Evolutionary conservation across 2,329 filamentous ascomycete species (phyloP).

Genomic region (Pseudogymnoascus sp.): DNA sequence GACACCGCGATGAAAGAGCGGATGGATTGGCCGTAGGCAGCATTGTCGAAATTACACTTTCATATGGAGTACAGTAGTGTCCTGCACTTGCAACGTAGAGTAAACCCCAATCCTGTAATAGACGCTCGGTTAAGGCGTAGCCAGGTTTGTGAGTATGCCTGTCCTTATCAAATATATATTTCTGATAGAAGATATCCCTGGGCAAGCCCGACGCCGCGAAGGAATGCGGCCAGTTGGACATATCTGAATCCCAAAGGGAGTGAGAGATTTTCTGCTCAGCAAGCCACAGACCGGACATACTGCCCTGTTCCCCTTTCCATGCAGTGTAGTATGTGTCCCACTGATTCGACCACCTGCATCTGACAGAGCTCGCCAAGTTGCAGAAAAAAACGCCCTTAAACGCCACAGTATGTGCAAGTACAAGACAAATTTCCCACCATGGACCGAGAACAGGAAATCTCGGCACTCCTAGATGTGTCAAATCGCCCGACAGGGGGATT

Average conservation of each 20-base stretch:
- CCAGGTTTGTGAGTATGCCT: not conserved
- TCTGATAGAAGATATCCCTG: conserved; percentile 6
- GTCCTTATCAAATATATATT: not conserved
- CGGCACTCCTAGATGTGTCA: not conserved
- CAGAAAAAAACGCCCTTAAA: not conserved
- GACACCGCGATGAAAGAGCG: not conserved
- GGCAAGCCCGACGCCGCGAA: not conserved
- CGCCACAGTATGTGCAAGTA: not conserved
- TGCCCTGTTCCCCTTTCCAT: not conserved
- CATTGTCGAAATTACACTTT: not conserved
- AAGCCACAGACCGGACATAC: not conserved
- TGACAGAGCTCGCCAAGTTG: not conserved
- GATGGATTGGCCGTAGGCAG: not conserved
- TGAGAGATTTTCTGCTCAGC: not conserved
- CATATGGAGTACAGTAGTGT: conserved; percentile 5
- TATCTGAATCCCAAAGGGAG: not conserved
- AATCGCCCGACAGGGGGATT: not conserved
- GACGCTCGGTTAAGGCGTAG: not conserved
- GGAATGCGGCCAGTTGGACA: not conserved
- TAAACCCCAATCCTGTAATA: not conserved
- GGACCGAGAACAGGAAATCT: not conserved
- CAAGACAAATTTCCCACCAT: not conserved
- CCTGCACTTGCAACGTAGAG: not conserved
- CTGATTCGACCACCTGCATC: not conserved
- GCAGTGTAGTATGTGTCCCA: not conserved